Evolutionary conservation across 2,329 filamentous ascomycete genomes (phyloP), one percentile per base, ranked within the genome.

Genomic region (Colletotrichum plurivorum): DNA sequence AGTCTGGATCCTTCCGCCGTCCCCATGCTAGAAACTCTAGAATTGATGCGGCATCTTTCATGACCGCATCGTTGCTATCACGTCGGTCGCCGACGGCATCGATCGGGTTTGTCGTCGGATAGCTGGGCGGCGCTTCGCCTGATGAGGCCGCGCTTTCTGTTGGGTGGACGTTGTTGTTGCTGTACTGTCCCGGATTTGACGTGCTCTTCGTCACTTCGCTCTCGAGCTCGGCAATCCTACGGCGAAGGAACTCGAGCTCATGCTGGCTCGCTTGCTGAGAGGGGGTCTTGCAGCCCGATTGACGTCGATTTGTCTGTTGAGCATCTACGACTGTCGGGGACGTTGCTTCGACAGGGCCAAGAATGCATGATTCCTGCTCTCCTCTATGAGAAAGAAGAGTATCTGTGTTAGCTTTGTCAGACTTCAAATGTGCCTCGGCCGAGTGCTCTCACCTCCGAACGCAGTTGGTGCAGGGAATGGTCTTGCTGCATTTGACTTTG

Each of bases 11-110:
- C 71, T 85, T 85, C 43, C 79, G 76, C 16, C 83, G 78, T 9
- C 83, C 84, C 84, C 84, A 85, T 1, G 83, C 82, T 2, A 85
- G 76, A 53, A 84, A 85, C 63, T 85, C 83, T 0, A 85, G 77
- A 3, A 85, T 81, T 3, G 83, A 83, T 2, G 82, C 83, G 1
- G 82, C 82, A 72, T 83, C 82, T 69, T 76, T 78, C 63, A 73
- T 76, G 58, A 75, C 75, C 2, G 78, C 73, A 62, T 78, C 77
- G 41, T 13, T 43, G 25, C 22, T 58, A 53, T 58, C 52, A 15
- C 16, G 2, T 46, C 58, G 58, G 1, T 53, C 22, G 16, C 46
- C 27, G 25, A 18, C 31, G n/a, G 39, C 15, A 1, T 39, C 20
- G 12, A 16, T 43, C 15, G 41, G 41, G 41, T 43, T 43, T n/a